Conservation (phyloP, 1,284 basidiomycete species). For the Peniophora sp. region DNA sequence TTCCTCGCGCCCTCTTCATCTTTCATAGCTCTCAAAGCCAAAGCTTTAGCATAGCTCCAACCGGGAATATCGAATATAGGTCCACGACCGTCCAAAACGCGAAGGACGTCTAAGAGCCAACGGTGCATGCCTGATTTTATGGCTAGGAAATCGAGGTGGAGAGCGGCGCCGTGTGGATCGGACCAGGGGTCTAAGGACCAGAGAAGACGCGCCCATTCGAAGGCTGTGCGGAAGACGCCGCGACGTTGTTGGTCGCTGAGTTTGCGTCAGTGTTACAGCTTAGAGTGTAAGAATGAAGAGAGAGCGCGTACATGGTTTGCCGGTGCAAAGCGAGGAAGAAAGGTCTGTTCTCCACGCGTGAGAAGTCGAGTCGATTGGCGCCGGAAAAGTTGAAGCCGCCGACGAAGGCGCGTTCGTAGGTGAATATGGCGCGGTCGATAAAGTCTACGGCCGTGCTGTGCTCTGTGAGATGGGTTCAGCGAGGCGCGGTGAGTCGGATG, state of each 20-base stretch:
- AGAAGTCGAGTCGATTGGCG: constrained; percentile 78
- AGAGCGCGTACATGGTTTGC: constrained; percentile 55
- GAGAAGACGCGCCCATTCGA: constrained; percentile 81
- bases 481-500: neutral
- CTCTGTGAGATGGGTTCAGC: constrained; percentile 37
- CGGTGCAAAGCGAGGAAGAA: constrained; percentile 79
- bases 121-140: constrained; percentile 71
- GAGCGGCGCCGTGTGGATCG: constrained; percentile 78
- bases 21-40: constrained; percentile 42
- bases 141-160: constrained; percentile 83
- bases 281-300: constrained; percentile 1
- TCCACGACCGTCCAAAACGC: constrained; percentile 26
- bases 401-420: constrained; percentile 82
- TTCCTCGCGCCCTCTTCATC: constrained; percentile 31
- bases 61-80: constrained; percentile 68
- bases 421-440: constrained; percentile 80
- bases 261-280: neutral
- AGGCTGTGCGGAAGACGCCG: constrained; percentile 81
- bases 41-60: constrained; percentile 70
- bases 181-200: constrained; percentile 75
- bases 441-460: constrained; percentile 79
- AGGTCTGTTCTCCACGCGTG: constrained; percentile 76
- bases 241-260: constrained; percentile 74
- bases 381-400: constrained; percentile 83
- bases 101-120: constrained; percentile 72